Conservation (phyloP, 1,284 basidiomycete species). For the Exobasidium cylindrosporum region DNA sequence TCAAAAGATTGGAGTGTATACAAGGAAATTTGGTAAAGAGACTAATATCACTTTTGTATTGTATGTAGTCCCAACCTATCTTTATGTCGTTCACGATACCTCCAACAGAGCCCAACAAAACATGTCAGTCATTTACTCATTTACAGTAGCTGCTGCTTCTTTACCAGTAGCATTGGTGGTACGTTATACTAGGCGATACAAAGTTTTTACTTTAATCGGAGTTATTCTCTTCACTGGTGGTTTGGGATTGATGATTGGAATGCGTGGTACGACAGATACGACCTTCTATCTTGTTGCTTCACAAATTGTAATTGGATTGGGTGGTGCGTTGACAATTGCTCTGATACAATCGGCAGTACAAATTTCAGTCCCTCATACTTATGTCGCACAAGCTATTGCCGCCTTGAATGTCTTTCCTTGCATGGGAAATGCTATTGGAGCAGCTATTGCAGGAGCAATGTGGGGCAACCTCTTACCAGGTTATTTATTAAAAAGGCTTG, state of each 20-base stretch:
- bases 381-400: conserved; percentile 15
- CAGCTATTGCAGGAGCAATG: conserved; percentile 19
- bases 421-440: conserved; percentile 18
- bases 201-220: conserved; percentile 16
- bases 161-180: conserved; percentile 18
- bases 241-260: conserved; percentile 18
- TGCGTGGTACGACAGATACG: not conserved
- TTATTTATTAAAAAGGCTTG: conserved; percentile 7
- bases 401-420: conserved; percentile 17
- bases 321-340: conserved; percentile 18
- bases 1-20: not conserved
- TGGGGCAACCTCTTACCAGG: conserved; percentile 16
- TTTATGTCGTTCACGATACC: conserved; percentile 19
- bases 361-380: conserved; percentile 8
- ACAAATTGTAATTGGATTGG: conserved; percentile 20
- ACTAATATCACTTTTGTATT: not conserved
- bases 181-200: conserved; percentile 14
- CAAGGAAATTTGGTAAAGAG: too few relatives aligned
- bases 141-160: conserved; percentile 13
- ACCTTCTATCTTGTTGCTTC: conserved; percentile 12
- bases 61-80: conserved; percentile 20
- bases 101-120: conserved; percentile 19
- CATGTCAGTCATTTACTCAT: conserved; percentile 19
- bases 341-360: conserved; percentile 17
- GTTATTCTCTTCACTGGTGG: conserved; percentile 16